Percentiles rank a stretch among this genome's conserved stretches.
These are phyloP conservation scores for Mycena vulgaris DNA, from an alignment of 768 basidiomycete species.

Conservation along the genomic window DNA sequence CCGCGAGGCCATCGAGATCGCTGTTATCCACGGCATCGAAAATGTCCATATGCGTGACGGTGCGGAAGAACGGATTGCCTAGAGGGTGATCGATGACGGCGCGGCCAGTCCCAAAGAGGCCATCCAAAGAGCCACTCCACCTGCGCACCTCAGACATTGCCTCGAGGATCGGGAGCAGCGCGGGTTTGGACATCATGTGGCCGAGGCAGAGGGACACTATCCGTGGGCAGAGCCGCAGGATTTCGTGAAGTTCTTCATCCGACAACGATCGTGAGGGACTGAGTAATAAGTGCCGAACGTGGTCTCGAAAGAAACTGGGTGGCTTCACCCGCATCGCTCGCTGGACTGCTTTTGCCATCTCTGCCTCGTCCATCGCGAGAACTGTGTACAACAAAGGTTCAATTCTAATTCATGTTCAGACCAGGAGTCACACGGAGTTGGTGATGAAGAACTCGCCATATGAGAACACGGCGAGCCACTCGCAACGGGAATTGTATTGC, in stretches of 20 bases:
- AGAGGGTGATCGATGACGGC: not conserved
- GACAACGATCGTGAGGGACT: not conserved
- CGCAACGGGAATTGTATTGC: too few species aligned
- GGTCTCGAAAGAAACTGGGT: not conserved
- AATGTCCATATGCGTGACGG: slow-evolving; percentile 14
- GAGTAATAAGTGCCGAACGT: not conserved
- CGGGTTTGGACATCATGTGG: not conserved
- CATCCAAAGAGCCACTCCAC: not conserved
- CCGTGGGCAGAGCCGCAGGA: slow-evolving; percentile 2
- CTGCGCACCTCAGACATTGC: not conserved
- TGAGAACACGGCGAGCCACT: slow-evolving; percentile 12
- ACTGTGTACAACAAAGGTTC: slow-evolving; percentile 24
- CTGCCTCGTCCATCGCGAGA: not conserved
- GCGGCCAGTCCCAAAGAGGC: not conserved
- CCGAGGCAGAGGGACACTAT: not conserved
- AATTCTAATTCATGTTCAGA: not conserved
- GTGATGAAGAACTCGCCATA: not conserved
- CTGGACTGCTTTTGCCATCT: not conserved
- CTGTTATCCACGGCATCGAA: not conserved
- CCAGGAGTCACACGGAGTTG: not conserved
- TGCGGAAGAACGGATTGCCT: slow-evolving; percentile 1
- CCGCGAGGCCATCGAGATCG: not conserved
- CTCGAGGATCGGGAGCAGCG: not conserved
- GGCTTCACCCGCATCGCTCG: not conserved
- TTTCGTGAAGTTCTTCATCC: not conserved